phyloP scores from a whole-genome alignment of 257 asterid genomes.

The Mitragyna speciosa region DNA sequence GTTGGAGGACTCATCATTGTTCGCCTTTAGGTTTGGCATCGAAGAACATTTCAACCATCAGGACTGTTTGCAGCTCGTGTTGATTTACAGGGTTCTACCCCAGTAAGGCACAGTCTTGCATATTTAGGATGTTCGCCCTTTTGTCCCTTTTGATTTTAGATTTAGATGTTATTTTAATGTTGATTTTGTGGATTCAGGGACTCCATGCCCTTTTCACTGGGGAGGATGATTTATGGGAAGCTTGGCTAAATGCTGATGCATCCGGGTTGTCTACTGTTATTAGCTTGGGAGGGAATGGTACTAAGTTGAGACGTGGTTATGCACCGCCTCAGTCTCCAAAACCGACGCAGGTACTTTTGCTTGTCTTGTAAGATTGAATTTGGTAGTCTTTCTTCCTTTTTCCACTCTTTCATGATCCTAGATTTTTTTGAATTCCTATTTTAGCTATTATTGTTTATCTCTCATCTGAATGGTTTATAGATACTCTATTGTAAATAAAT shows the following conservation, averaged over 20 bases:
- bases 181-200: slow-evolving; percentile 51
- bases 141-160: background rate
- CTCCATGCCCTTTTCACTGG: slow-evolving; percentile 90
- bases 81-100: slow-evolving; percentile 88
- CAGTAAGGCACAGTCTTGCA: slow-evolving; percentile 47
- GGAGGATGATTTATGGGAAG: slow-evolving; percentile 98
- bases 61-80: slow-evolving; percentile 99
- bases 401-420: background rate
- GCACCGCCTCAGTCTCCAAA: slow-evolving; percentile 77
- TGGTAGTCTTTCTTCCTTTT: background rate
- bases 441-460: background rate
- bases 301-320: slow-evolving; percentile 92
- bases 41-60: slow-evolving; percentile 93
- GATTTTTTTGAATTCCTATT: background rate
- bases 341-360: slow-evolving; percentile 73
- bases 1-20: background rate
- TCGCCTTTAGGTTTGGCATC: slow-evolving; percentile 79
- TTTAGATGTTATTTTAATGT: background rate
- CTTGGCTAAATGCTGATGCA: slow-evolving; percentile 74
- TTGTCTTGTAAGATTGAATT: background rate
- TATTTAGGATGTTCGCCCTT: slow-evolving; percentile 14
- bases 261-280: slow-evolving; percentile 69
- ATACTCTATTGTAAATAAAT: background rate
- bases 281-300: slow-evolving; percentile 47
- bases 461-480: background rate